phyloP scores from a whole-genome alignment of 768 basidiomycete species.

The Boletus bicolor region DNA sequence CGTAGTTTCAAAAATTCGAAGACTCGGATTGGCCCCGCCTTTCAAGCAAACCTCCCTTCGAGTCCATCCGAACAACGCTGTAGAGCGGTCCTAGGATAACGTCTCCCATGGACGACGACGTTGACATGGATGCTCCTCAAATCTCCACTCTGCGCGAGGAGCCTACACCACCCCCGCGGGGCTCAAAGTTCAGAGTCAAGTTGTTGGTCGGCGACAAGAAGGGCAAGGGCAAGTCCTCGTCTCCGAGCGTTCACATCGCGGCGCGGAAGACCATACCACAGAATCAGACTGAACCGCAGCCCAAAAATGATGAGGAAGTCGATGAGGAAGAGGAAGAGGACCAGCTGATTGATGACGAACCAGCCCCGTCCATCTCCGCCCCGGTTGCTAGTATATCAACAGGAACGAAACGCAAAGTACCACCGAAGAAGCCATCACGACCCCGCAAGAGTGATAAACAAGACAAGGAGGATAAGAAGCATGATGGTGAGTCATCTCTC shows the following conservation, averaged over 20 bases:
- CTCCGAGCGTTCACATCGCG: constrained; percentile 24
- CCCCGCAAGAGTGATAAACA: constrained; percentile 53
- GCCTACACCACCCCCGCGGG: constrained; percentile 52
- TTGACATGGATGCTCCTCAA: constrained; percentile 77
- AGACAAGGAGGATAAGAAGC: constrained; percentile 44
- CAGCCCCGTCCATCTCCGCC: constrained; percentile 27
- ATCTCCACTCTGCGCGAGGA: constrained; percentile 79
- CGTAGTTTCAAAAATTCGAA: background rate
- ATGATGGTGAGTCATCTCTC: constrained; percentile 37
- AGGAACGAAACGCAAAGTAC: constrained; percentile 48
- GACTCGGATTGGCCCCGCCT: background rate
- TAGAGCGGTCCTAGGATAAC: background rate
- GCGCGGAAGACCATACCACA: constrained; percentile 23
- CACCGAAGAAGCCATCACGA: constrained; percentile 47
- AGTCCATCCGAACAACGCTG: background rate
- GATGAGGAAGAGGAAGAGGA: constrained; percentile 73
- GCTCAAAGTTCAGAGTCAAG: constrained; percentile 48
- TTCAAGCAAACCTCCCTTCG: background rate
- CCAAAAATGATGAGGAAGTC: constrained; percentile 45
- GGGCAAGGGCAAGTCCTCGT: constrained; percentile 34
- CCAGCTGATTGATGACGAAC: constrained; percentile 66
- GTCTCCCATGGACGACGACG: constrained; percentile 38
- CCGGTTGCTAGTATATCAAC: constrained; percentile 31
- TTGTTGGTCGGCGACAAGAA: constrained; percentile 46
- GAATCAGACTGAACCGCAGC: constrained; percentile 18